Percentiles rank a stretch among this genome's conserved stretches.
phyloP scores from a whole-genome alignment of 2,329 filamentous ascomycete species.

The Tolypocladium tropicale region DNA sequence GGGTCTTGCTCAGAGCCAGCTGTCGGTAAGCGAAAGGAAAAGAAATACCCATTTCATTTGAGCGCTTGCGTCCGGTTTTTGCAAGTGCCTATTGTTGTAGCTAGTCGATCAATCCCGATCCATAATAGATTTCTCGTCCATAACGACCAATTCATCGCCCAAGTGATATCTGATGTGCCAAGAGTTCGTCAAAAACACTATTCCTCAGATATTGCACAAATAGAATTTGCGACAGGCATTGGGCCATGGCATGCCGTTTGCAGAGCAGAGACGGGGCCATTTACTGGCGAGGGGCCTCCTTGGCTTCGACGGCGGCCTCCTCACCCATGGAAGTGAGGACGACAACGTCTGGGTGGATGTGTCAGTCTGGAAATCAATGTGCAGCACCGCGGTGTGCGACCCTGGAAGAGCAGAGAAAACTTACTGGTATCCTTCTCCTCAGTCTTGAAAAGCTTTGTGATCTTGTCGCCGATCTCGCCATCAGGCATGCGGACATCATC shows the following conservation, averaged over 20 bases:
- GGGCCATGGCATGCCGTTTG: conserved; percentile 14
- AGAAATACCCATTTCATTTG: conserved; percentile 18
- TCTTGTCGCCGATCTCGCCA: conserved; percentile 79
- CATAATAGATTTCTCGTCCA: conserved; percentile 30
- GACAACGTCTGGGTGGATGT: conserved; percentile 61
- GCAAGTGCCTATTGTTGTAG: conserved; percentile 20
- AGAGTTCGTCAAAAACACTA: conserved; percentile 20
- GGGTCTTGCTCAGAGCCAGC: conserved; percentile 18
- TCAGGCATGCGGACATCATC: conserved; percentile 93
- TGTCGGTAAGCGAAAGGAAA: conserved; percentile 28
- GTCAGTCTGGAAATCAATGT: conserved; percentile 8
- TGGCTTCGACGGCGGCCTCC: conserved; percentile 83
- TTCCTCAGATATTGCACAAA: conserved; percentile 14
- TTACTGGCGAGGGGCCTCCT: conserved; percentile 62
- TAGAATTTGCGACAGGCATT: conserved; percentile 13
- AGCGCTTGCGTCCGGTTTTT: conserved; percentile 9
- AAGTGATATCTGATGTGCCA: conserved; percentile 23
- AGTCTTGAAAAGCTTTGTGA: conserved; percentile 64
- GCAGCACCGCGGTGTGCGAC: too few species aligned
- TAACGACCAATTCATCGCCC: conserved; percentile 30
- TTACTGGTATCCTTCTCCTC: conserved; percentile 93
- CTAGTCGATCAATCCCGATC: conserved; percentile 32
- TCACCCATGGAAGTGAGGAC: conserved; percentile 95
- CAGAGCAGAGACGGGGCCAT: conserved; percentile 8
- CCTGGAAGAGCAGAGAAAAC: conserved; percentile 25